phyloP scores from a whole-genome alignment of 768 basidiomycete genomes.

The Pleurotus salmoneostramineus region DNA sequence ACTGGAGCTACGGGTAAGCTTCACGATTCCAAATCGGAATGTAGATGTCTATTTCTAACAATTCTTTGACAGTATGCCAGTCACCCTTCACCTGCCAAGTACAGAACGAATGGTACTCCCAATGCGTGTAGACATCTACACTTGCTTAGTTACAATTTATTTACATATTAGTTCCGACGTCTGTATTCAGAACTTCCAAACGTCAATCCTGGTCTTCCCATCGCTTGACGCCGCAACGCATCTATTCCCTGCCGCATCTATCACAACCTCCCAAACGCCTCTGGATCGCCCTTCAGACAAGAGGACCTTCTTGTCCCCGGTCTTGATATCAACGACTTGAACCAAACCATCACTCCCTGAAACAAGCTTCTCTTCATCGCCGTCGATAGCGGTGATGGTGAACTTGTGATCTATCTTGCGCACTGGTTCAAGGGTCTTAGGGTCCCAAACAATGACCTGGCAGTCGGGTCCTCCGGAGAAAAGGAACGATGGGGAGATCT shows the following conservation, averaged over 20 bases:
- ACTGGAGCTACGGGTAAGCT: background rate
- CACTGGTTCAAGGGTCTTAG: background rate
- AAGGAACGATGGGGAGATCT: background rate
- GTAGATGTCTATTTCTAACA: background rate
- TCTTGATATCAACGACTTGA: background rate
- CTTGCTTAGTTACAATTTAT: no score
- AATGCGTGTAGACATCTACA: background rate
- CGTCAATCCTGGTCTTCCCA: background rate
- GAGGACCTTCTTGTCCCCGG: background rate
- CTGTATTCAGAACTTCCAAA: background rate
- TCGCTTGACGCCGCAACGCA: background rate
- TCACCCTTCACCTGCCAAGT: background rate
- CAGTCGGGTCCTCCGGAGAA: slow-evolving; percentile 1
- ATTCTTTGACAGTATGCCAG: background rate
- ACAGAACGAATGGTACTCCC: background rate
- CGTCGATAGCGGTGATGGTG: background rate
- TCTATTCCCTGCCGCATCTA: background rate
- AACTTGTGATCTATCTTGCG: background rate
- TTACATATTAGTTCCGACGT: no score
- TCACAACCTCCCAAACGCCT: background rate
- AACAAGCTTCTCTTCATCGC: slow-evolving; percentile 2
- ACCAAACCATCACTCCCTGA: slow-evolving; percentile 2
- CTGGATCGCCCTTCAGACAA: background rate
- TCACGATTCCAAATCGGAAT: background rate
- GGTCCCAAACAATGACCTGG: background rate